Evolutionary conservation across 257 asterid species (phyloP), one percentile per base, ranked within the genome.

Genomic region (Eustoma russellianum): DNA sequence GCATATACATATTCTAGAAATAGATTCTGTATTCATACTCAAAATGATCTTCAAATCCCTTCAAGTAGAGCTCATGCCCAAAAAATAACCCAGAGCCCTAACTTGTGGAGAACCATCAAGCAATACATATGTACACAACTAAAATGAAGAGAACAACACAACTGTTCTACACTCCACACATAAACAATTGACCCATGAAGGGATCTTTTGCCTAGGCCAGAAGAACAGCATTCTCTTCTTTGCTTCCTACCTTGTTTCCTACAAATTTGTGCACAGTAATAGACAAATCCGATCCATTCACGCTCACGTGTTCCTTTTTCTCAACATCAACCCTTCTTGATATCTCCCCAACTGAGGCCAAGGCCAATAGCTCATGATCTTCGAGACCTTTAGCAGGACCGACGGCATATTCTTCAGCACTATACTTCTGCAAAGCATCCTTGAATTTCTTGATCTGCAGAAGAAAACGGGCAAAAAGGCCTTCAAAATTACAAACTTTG

Each of bases 401-500:
- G 14, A 78, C 68, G 33, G 80, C 65, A 40, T 78, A 75, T 9
- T 85, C 56, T 10, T 80, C 91, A 0, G 80, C 65, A 33, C 95
- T 91, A 47, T 90, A 77, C 48, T 85, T 90, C 3, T 79, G 85
- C 58, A 90, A 59, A 44, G 98, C 98, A 70, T 83, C 95, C 66
- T 70, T 83, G 57, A 90, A 90, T 61, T 90, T 90, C 79, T 86
- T 86, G 79, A 90, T 86, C 98, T 90, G 87, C 61, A 49, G 1
- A 57, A 16, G 46, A 61, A 55, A 24, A 59, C 6, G 30, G 30
- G 3, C 30, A 24, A 24, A 19, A 24, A 4, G 30, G 30, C 30
- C 30, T 24, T 24, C 30, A 24, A 24, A 24, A 24, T 8, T 48
- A 41, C 1, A n/a, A 19, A 3, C 17, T 60, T 11, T 30, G 58